Evolutionary conservation across 345 rosid species (phyloP).

Genomic region (Eucalyptus cloeziana): DNA sequence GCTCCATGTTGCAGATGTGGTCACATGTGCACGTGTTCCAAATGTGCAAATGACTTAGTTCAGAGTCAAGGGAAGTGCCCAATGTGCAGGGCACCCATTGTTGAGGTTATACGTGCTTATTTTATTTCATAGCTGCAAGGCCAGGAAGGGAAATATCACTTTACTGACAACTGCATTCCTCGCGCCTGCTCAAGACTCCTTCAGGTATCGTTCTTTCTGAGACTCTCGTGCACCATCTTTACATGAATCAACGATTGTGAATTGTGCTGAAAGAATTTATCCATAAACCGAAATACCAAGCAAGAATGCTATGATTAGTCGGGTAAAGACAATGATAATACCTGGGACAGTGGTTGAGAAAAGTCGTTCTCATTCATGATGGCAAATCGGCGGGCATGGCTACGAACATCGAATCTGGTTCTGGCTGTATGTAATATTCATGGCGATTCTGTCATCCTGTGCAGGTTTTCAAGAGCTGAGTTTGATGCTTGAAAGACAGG

Average conservation of each 20-base stretch:
- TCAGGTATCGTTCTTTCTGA: not conserved
- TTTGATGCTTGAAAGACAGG: not conserved
- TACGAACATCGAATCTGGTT: not conserved
- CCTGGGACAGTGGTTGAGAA: not conserved
- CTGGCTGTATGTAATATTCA: not conserved
- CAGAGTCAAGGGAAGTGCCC: conserved; percentile 79
- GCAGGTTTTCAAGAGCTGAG: not conserved
- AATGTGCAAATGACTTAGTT: conserved; percentile 72
- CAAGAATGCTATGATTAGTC: not conserved
- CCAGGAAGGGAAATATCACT: not conserved
- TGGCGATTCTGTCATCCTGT: not conserved
- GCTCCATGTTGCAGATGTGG: conserved; percentile 57
- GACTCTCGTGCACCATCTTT: not conserved
- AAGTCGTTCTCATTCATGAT: not conserved
- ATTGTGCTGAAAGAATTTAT: not conserved
- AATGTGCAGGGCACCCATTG: conserved; percentile 84
- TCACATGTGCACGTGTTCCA: conserved; percentile 88
- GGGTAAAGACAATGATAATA: not conserved
- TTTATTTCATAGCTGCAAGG: conserved; percentile 14
- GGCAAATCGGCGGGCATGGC: not conserved
- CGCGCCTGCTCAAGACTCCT: not conserved
- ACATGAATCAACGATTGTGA: not conserved
- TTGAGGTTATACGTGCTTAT: conserved; percentile 86
- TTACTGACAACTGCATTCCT: not conserved
- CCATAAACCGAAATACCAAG: not conserved